Percentiles rank a stretch among this genome's conserved stretches.
These are phyloP conservation scores for Gracilaria gracilis DNA, from an alignment of 23 red algal species.

Conservation along the genomic window DNA sequence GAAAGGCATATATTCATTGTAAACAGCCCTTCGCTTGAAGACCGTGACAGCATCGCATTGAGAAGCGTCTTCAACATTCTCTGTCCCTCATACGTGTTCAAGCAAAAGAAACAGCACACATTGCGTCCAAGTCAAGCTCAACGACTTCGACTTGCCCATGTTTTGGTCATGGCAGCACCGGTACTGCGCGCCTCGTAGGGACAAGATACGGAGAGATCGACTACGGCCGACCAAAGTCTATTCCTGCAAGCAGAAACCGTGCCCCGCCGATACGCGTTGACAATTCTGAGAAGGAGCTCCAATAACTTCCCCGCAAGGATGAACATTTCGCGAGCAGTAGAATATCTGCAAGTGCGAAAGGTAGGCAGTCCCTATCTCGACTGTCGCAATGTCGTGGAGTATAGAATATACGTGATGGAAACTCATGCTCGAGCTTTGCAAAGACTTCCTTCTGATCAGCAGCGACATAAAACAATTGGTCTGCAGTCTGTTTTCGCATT, in stretches of 20 bases:
- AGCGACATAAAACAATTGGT: constrained; percentile 81
- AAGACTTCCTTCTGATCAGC: constrained; percentile 74
- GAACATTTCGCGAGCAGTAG: constrained; percentile 64
- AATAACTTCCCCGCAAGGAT: constrained; percentile 78
- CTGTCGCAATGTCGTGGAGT: constrained; percentile 78
- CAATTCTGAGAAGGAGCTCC: constrained; percentile 85
- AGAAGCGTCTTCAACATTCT: too few species aligned
- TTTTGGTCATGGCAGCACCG: neutral
- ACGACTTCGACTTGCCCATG: neutral
- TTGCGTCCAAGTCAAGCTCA: too few species aligned
- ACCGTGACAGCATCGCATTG: too few species aligned
- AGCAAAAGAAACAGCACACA: too few species aligned
- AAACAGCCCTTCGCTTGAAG: too few species aligned
- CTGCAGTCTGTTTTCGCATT: constrained; percentile 57
- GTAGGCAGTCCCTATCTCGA: constrained; percentile 77
- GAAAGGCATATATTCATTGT: too few species aligned
- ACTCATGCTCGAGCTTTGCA: constrained; percentile 55
- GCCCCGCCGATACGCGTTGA: constrained; percentile 72
- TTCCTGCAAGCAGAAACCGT: constrained; percentile 71
- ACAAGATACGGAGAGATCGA: neutral
- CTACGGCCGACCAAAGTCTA: constrained; percentile 79
- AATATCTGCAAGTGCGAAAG: constrained; percentile 84
- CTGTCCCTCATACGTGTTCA: too few species aligned
- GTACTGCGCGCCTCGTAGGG: neutral
- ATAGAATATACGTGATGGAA: constrained; percentile 76